Evolutionary conservation across 1,284 basidiomycete species (phyloP), one percentile per base, ranked within the genome.

Genomic region (Takashimella koratensis): DNA sequence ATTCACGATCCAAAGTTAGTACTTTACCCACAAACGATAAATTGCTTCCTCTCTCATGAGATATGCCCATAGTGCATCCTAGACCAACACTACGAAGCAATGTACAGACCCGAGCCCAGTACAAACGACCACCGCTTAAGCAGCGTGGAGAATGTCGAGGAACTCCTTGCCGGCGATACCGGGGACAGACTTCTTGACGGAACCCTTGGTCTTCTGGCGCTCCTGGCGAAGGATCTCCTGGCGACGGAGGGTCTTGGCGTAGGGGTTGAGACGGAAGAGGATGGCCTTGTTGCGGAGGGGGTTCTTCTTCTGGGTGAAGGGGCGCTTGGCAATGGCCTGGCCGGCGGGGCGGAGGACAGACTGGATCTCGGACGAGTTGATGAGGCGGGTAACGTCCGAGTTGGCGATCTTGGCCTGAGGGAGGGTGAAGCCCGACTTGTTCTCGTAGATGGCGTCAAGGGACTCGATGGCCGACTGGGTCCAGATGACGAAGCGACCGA

Each of bases 231-330:
- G 63, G 62, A 93, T 79, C 75, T 94, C 90, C 75, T 92, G 88
- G 71, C 87, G 83, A 77, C 90, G 87, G 71, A 92, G 78, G 52
- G 87, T 88, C 84, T 94, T 96, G 74, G 95, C 95, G 80, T 99
- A 98, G 53, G 96, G 96, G 85, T 99, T 99, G 80, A 99, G 85
- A 70, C 94, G 87, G 92, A 95, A 97, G 76, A 99, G 86, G 69
- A 97, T 82, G 58, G 84, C 88, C 81, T 90, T 93, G 89, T 98
- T 98, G 80, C 85, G 79, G 72, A 96, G 85, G 55, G 95, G 93
- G 84, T 98, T 98, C 89, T 98, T 98, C 88, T 94, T 94, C 82
- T 98, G 95, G 64, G 92, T 93, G 90, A 91, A 96, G 63, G 94
- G 93, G 74, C 73, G 66, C 75, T 76, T 77, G 61, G 79, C 64